Percentiles rank a stretch among this genome's conserved stretches.
Evolutionary conservation across 2,329 filamentous ascomycete genomes (phyloP).

Genomic region (Penicillium rolfsii): DNA sequence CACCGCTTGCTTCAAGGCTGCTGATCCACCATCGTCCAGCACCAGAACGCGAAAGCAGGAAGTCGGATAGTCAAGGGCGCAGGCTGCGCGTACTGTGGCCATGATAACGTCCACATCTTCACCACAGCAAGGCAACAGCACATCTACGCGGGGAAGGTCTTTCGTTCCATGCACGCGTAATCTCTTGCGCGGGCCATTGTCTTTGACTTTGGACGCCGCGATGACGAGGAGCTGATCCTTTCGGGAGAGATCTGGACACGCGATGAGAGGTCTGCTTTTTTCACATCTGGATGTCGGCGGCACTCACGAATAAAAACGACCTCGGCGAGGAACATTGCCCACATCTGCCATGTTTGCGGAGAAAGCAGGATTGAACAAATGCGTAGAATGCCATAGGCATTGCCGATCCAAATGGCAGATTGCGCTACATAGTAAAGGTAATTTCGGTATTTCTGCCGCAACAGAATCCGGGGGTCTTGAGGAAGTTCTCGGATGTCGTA

Average conservation of each 20-base stretch:
- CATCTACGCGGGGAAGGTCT: constrained; percentile 57
- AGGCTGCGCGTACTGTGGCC: constrained; percentile 61
- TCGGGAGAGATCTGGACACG: constrained; percentile 23
- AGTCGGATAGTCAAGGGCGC: constrained; percentile 58
- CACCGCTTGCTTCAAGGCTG: constrained; percentile 46
- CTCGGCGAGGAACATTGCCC: constrained; percentile 34
- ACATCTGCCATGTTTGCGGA: constrained; percentile 30
- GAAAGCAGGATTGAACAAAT: constrained; percentile 18
- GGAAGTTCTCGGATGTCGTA: constrained; percentile 31
- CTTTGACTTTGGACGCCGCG: constrained; percentile 17
- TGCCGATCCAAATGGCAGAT: constrained; percentile 22
- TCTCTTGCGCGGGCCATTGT: constrained; percentile 21
- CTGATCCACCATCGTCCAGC: constrained; percentile 59
- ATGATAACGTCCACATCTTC: constrained; percentile 61
- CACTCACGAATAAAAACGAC: constrained; percentile 31
- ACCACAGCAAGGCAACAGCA: constrained; percentile 62
- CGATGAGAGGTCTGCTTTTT: neutral
- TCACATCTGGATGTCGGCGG: neutral
- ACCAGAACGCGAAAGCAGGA: constrained; percentile 59
- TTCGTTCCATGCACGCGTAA: constrained; percentile 39
- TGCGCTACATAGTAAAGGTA: constrained; percentile 23
- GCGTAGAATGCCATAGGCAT: constrained; percentile 29
- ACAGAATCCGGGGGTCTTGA: constrained; percentile 18
- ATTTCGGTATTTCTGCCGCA: constrained; percentile 23
- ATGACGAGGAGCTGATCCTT: constrained; percentile 33